Base-by-base conservation (phyloP, 192 early-diverging fungal genomes). In the Backusella mclennaniae region DNA sequence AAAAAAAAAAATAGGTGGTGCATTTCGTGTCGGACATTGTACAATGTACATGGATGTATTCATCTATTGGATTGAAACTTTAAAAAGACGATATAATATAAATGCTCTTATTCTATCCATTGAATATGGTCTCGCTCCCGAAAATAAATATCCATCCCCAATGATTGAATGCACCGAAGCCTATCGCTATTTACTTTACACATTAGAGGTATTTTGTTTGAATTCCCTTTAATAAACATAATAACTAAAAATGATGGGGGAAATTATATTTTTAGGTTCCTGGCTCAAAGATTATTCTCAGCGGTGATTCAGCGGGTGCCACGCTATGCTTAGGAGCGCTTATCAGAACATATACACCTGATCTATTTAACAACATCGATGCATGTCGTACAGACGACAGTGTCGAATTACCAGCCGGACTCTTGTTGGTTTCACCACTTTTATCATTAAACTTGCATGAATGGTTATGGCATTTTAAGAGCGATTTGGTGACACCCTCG, bases 271-370 rank as follows among this genome's bases (percentile, higher is more conserved):
- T 56, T 35, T 80, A 70, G 35, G 53, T 69, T 59, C 73, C 76
- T 21, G 72, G 67, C 9, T 74, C 53, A 8, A 77, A 75, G 41
- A 71, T 81, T 21, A 42, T 81, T 7, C 46, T 79, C 0, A 38
- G 52, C 1, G 80, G 80, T 19, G 80, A 81, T 44, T 81, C 80
- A 8, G 75, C 73, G 6, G 80, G 80, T 39, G 80, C 67, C 39
- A 69, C 80, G 2, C 41, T 81, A 15, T 56, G 67, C 6, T 67
- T 77, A 9, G 80, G 77, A 44, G 74, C 75, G 5, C 52, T 81
- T 6, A 74, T 77, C n/a, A 41, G 72, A n/a, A 19, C 53, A 1
- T 49, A 77, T 38, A 76, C 75, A 15, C 80, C 80, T 59, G 66
- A 76, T 9, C 11, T 67, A 1, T 23, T 53, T 0, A 63, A 70